Base-by-base conservation (phyloP, 257 asterid species). In the Fraxinus cuspidata region DNA sequence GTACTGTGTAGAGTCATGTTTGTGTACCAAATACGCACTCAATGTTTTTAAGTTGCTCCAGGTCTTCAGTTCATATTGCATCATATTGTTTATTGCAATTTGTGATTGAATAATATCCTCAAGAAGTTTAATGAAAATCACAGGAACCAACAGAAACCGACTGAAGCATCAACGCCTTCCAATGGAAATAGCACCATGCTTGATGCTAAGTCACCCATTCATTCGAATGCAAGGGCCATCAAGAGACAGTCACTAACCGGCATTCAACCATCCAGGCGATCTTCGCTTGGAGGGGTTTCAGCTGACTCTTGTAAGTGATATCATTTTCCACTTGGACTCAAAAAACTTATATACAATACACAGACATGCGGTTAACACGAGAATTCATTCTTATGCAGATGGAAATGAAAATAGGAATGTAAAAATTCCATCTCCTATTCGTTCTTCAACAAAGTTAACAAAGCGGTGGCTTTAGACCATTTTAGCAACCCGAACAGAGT, bases 231-330 rank as follows among this genome's bases (percentile, higher is more conserved):
- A 79, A 86, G 84, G 79, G 84, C 88, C 47, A 74, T 79, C 21
- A 90, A 94, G 85, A 92, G 98, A 83, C 97, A 88, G 74, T 96
- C 99, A 28, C 47, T 96, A 72, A 89, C 94, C 1, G 87, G 92
- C 58, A 70, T 92, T 77, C 85, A 71, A 47, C 90, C 83, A 21
- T 87, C 94, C 12, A 85, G 90, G 70, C 81, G 97, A 78, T 81
- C 96, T 75, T 91, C 98, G 31, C 86, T 90, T 74, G 96, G 96
- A 80, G 97, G 94, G 69, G 79, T 80, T 74, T 71, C 91, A 4
- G 71, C 87, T 13, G 78, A 89, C 21, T 83, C 90, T 32, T 77
- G 94, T 87, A 81, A 84, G 93, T 78, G 67, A 80, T 16, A 15
- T 51, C 21, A n/a, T 18, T 15, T 16, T 51, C 44, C 13, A 38